Evolutionary conservation across 2,329 filamentous ascomycete species (phyloP), one percentile per base, ranked within the genome.

Genomic region (Phialocephala sp.): DNA sequence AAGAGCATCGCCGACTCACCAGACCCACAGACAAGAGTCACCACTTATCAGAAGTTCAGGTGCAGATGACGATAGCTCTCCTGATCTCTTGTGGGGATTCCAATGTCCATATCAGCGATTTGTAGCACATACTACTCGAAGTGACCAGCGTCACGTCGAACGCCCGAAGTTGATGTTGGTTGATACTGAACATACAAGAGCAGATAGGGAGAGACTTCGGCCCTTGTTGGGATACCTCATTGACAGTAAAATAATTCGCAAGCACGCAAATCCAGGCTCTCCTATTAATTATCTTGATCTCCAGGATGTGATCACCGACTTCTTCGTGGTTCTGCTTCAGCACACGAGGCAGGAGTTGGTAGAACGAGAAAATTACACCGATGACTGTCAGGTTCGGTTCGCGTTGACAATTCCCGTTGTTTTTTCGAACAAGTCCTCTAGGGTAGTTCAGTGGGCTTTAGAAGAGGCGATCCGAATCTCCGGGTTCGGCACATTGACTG

Each of bases 271-370:
- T 11, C 60, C 36, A 22, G n/a, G 43, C 24, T 24, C 50, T 1
- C 35, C 54, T 0, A 11, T 58, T n/a, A 55, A 61, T 43, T 24
- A 35, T 47, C 57, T 61, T 55, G 68, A 71, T 52, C 60, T 68
- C 15, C 56, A 69, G n/a, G 70, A 72, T 11, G 55, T 68, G 1
- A 68, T 69, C 1, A 60, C 59, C 8, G 69, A 71, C 39, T 72
- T 65, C 24, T 15, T 69, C 1, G 60, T 61, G 14, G 50, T 67
- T 22, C 58, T 69, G 4, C 57, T 72, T 2, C 20, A 55, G 18
- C 69, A 72, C 37, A 68, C 69, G 2, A 66, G 64, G 39, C 24
- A 71, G 9, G 60, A 72, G 43, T 14, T 72, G 18, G 36, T 50
- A 8, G 47, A 57, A 12, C 22, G 27, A 39, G 60, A 63, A 47